A percentile compares a stretch with the other conserved stretches of the same genome.
Conservation (phyloP, 2,329 filamentous ascomycete species). For the Talaromyces sp. region DNA sequence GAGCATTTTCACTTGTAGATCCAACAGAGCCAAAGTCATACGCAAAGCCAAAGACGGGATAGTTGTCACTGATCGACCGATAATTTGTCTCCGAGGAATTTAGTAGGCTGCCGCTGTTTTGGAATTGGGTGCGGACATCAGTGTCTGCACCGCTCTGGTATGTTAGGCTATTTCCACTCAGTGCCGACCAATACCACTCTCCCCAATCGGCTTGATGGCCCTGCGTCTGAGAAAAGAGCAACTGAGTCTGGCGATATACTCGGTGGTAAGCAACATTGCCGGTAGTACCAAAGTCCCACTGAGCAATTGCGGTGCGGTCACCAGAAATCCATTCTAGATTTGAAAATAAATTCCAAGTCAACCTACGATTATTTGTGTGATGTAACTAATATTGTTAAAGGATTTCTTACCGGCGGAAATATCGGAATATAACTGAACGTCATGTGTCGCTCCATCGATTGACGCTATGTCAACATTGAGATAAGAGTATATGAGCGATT, state of each 20-base stretch:
- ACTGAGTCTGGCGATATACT: slow-evolving; percentile 43
- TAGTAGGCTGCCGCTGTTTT: slow-evolving; percentile 37
- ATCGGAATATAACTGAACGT: slow-evolving; percentile 67
- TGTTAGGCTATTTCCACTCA: slow-evolving; percentile 34
- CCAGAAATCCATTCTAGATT: slow-evolving; percentile 65
- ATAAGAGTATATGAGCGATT: slow-evolving; percentile 68
- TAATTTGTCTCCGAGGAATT: slow-evolving; percentile 45
- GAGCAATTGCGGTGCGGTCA: slow-evolving; percentile 50
- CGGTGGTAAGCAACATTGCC: slow-evolving; percentile 59
- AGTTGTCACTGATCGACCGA: slow-evolving; percentile 44
- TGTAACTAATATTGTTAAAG: slow-evolving; percentile 18
- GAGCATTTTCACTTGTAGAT: slow-evolving; percentile 10
- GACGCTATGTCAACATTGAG: slow-evolving; percentile 59
- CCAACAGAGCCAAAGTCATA: slow-evolving; percentile 44
- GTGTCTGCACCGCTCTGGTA: slow-evolving; percentile 44
- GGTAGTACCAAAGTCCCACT: slow-evolving; percentile 57
- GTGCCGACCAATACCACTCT: slow-evolving; percentile 50
- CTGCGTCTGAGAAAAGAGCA: slow-evolving; percentile 42
- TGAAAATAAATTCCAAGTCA: too few relatives aligned
- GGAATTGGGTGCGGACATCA: slow-evolving; percentile 45
- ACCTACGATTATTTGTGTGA: too few relatives aligned
- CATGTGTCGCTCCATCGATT: slow-evolving; percentile 57
- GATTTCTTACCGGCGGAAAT: slow-evolving; percentile 58
- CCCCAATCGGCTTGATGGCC: slow-evolving; percentile 50
- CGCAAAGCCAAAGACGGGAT: slow-evolving; percentile 52